phyloP scores from a whole-genome alignment of 148 eudicot genomes.

The Spergularia marina region DNA sequence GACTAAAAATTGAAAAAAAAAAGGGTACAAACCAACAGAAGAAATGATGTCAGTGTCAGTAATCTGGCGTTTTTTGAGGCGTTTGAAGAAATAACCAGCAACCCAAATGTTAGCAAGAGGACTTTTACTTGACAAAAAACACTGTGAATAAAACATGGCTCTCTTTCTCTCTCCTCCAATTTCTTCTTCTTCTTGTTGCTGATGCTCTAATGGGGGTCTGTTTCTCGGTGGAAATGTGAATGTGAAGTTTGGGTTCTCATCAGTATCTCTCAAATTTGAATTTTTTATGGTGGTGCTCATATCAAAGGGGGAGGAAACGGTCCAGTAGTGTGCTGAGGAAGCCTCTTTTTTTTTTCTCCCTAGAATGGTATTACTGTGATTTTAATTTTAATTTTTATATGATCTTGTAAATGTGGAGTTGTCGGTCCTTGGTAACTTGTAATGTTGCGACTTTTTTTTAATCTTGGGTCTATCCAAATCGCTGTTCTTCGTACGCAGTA shows the following conservation, averaged over 20 bases:
- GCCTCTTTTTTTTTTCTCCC: neutral
- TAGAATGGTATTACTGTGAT: neutral
- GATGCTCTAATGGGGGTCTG: neutral
- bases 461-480: constrained; percentile 1
- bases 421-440: constrained; percentile 3
- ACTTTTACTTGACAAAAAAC: constrained; percentile 61
- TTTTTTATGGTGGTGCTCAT: neutral
- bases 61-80: constrained; percentile 65
- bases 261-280: neutral
- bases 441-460: neutral
- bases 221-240: neutral
- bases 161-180: constrained; percentile 10
- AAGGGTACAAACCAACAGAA: constrained; percentile 59
- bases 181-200: neutral
- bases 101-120: constrained; percentile 67
- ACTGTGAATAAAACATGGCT: constrained; percentile 58
- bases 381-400: neutral
- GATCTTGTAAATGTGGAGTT: neutral
- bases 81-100: constrained; percentile 76
- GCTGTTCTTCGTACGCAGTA: neutral
- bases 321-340: constrained; percentile 27
- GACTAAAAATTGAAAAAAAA: neutral
- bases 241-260: neutral
- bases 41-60: constrained; percentile 56
- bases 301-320: constrained; percentile 18